Evolutionary conservation across 805 yeast genomes (phyloP), one percentile per base, ranked within the genome.

Genomic region (Maudiozyma turicensis): DNA sequence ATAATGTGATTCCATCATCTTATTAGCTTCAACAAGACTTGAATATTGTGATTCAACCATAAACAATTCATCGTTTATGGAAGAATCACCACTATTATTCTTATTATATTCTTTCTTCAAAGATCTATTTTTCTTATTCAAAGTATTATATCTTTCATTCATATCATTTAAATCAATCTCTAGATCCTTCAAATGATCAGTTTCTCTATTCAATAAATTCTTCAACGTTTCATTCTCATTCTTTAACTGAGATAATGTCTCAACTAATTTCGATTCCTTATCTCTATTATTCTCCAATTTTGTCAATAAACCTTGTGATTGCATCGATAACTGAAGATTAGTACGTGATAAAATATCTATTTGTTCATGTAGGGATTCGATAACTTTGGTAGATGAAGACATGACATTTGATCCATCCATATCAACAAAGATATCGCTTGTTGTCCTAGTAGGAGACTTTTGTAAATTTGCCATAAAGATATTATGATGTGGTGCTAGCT

Each of bases 151-250:
- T 3, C 46, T 37, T 32, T 35, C 40, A 37, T 49, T 52, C 40
- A 58, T 38, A 32, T 48, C 39, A 9, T 33, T 42, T 40, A 53
- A 43, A 11, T 54, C 80, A 40, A 66, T 69, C 61, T 87, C 95
- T 56, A 86, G 66, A 54, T 84, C 91, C 32, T 69, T 58, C 29
- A 85, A 75, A 47, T 86, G 71, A 46, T 90, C 72, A 56, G 84
- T 88, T 10, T 44, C 48, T 9, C 42, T 37, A 8, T 14, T 9
- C 40, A 48, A 29, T 38, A 40, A 29, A 48, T 72, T 72, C 85
- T 77, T 82, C 41, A 84, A 72, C 70, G 82, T 82, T 54, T 85
- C 89, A 56, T 82, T 82, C 58, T 87, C 91, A 62, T 84, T 90
- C 63, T 83, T 83, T 38, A 84, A 71, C 53, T 81, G 81, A 32